A percentile compares a stretch with the other conserved stretches of the same genome.
These are phyloP conservation scores for Austropuccinia psidii DNA, from an alignment of 1,284 basidiomycete genomes.

Conservation along the genomic window DNA sequence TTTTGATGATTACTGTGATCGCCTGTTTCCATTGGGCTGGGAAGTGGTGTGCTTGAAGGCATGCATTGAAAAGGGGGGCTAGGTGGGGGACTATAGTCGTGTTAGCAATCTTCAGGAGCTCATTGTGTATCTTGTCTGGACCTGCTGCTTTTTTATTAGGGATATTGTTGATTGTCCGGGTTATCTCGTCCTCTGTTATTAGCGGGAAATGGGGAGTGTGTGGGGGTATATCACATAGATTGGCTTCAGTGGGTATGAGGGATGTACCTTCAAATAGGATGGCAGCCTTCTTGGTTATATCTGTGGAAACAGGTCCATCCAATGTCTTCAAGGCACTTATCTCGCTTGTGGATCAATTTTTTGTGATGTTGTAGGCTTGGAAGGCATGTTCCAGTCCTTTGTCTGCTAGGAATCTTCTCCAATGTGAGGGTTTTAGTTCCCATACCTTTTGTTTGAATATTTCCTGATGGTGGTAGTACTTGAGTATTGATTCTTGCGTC, in stretches of 20 bases:
- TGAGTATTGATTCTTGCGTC: background rate
- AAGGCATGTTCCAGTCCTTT: too few species aligned
- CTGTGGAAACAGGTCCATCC: background rate
- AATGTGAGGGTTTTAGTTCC: background rate
- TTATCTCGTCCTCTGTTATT: background rate
- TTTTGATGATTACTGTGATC: background rate
- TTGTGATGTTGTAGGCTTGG: background rate
- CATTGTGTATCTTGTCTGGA: background rate
- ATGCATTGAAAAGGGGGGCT: background rate
- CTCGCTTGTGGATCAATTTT: background rate
- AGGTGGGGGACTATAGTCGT: background rate
- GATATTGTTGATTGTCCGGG: background rate
- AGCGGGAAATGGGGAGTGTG: too few species aligned
- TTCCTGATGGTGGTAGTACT: too few species aligned
- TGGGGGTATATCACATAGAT: background rate
- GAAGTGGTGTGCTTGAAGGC: background rate
- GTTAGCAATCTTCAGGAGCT: background rate
- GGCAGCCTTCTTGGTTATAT: background rate
- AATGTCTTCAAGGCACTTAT: background rate
- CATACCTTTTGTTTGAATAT: too few species aligned
- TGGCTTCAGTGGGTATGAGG: background rate
- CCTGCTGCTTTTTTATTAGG: conserved; percentile 6
- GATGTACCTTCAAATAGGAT: conserved; percentile 8
- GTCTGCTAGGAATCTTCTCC: background rate
- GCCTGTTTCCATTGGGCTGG: background rate